A percentile compares a stretch with the other conserved stretches of the same genome.
phyloP scores from a whole-genome alignment of 495 filamentous ascomycete species.

The Staphylotrichum tortipilum region DNA sequence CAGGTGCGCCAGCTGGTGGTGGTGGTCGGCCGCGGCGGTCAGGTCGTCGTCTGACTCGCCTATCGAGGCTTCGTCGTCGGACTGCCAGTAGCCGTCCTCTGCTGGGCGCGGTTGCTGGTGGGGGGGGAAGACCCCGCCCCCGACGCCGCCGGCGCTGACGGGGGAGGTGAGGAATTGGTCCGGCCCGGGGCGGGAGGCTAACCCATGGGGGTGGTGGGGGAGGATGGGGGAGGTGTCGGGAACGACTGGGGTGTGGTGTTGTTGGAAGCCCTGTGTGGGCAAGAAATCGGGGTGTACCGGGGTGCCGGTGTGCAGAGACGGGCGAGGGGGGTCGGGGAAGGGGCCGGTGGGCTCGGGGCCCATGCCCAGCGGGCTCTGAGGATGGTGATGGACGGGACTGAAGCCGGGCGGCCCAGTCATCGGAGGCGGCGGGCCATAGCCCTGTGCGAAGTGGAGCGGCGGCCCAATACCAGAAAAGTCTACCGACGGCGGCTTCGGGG shows the following conservation, averaged over 20 bases:
- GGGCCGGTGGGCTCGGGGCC: background rate
- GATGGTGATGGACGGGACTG: conserved; percentile 6
- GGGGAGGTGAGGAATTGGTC: background rate
- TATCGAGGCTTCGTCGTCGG: conserved; percentile 60
- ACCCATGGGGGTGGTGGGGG: background rate
- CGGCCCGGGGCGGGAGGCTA: background rate
- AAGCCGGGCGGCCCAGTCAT: background rate
- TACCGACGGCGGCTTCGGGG: conserved; percentile 28
- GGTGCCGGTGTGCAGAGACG: background rate
- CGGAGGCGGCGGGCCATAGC: conserved; percentile 10
- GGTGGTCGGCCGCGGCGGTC: conserved; percentile 20
- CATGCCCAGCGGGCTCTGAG: conserved; percentile 8
- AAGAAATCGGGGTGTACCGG: background rate
- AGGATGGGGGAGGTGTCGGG: background rate
- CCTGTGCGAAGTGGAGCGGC: conserved; percentile 6
- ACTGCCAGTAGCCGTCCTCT: conserved; percentile 36
- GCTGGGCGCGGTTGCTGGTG: background rate
- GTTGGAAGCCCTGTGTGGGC: background rate
- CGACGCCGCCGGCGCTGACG: no score
- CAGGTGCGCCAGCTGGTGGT: conserved; percentile 21
- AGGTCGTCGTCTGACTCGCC: conserved; percentile 49
- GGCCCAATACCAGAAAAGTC: conserved; percentile 23
- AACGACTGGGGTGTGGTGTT: background rate
- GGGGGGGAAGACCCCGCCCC: background rate
- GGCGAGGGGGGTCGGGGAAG: background rate